Percentiles rank a stretch among this genome's conserved stretches.
phyloP scores from a whole-genome alignment of 495 filamentous ascomycete genomes.

The Pyronema domesticum region DNA sequence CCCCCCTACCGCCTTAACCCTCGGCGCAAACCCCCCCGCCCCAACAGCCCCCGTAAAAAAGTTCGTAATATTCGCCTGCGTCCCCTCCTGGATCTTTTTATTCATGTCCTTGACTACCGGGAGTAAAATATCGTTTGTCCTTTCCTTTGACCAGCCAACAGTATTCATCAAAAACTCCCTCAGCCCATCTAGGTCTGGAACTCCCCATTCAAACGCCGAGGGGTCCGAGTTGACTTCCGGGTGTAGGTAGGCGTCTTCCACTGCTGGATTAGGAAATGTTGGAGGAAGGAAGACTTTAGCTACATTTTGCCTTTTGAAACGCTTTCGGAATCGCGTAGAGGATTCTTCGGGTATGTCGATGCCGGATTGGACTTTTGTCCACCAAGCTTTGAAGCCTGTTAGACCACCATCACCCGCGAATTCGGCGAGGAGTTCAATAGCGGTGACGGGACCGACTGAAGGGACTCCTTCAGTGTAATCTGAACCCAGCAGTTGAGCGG shows the following conservation, averaged over 20 bases:
- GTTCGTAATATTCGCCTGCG: slow-evolving; percentile 87
- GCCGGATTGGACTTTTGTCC: slow-evolving; percentile 49
- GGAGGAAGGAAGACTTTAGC: slow-evolving; percentile 64
- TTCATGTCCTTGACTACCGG: slow-evolving; percentile 95
- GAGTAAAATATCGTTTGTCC: slow-evolving; percentile 85
- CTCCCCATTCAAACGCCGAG: slow-evolving; percentile 79
- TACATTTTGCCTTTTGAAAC: slow-evolving; percentile 41
- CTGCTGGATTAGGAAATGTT: slow-evolving; percentile 54
- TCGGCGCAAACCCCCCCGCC: slow-evolving; percentile 62
- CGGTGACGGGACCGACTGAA: slow-evolving; percentile 81
- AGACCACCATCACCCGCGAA: slow-evolving; percentile 41
- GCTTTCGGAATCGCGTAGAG: slow-evolving; percentile 49
- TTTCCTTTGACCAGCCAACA: slow-evolving; percentile 77
- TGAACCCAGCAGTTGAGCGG: slow-evolving; percentile 76
- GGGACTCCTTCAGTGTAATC: slow-evolving; percentile 91
- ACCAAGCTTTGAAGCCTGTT: slow-evolving; percentile 69
- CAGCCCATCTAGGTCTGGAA: slow-evolving; percentile 75
- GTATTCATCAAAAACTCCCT: slow-evolving; percentile 79
- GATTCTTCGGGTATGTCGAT: slow-evolving; percentile 36
- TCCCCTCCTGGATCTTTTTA: slow-evolving; percentile 63
- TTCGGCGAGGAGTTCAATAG: slow-evolving; percentile 81
- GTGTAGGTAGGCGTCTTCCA: slow-evolving; percentile 62
- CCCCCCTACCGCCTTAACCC: slow-evolving; percentile 39
- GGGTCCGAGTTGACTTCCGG: slow-evolving; percentile 69
- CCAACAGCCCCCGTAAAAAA: slow-evolving; percentile 50